Percentiles rank a stretch among this genome's conserved stretches.
Evolutionary conservation across 2,329 filamentous ascomycete species (phyloP).

Genomic region (Neofusicoccum laricinum): DNA sequence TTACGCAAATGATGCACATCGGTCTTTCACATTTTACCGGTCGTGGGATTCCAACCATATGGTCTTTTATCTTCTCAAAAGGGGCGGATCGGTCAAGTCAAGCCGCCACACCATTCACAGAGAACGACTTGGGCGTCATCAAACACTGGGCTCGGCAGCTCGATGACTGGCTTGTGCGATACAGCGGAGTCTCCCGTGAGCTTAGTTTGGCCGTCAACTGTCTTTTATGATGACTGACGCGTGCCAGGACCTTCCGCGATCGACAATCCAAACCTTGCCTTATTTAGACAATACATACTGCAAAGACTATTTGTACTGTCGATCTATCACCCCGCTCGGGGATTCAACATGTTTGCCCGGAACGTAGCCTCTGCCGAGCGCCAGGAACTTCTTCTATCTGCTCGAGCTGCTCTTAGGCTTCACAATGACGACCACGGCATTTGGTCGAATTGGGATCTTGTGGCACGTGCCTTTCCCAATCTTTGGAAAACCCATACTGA

Average conservation of each 20-base stretch:
- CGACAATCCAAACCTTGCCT: constrained; percentile 34
- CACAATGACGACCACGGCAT: constrained; percentile 42
- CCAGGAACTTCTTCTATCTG: constrained; percentile 42
- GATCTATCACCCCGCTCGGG: constrained; percentile 43
- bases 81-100: constrained; percentile 20
- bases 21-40: constrained; percentile 44
- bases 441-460: constrained; percentile 46
- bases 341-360: constrained; percentile 39
- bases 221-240: not conserved
- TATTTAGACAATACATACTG: constrained; percentile 43
- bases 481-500: not conserved
- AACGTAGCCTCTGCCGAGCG: constrained; percentile 40
- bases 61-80: constrained; percentile 39
- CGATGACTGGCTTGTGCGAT: constrained; percentile 44
- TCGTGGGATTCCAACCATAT: constrained; percentile 42
- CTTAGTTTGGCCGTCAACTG: not conserved
- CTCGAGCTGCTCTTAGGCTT: constrained; percentile 40
- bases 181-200: constrained; percentile 22
- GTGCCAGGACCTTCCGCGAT: constrained; percentile 25
- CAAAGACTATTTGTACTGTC: constrained; percentile 43
- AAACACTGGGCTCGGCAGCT: constrained; percentile 43
- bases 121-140: constrained; percentile 42
- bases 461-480: constrained; percentile 18
- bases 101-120: constrained; percentile 32
- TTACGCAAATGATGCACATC: constrained; percentile 47